Base-by-base conservation (phyloP, 2,329 filamentous ascomycete genomes). In the Phyllosticta citrichinensis region DNA sequence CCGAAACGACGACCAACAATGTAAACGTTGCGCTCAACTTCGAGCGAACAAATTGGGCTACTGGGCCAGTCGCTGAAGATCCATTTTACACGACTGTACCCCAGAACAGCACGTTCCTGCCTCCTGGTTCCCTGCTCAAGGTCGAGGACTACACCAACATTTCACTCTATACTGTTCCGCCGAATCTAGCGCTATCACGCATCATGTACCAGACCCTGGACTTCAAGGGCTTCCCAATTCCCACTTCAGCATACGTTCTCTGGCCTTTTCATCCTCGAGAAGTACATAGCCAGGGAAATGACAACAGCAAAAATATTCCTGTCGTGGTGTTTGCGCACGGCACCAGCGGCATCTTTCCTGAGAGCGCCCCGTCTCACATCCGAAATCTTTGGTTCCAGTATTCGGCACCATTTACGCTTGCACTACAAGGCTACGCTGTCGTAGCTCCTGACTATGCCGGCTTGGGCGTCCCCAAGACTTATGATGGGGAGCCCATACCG, bases 241-340 rank as follows among this genome's bases (percentile, higher is more conserved):
- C 80, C 0, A 75, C 78, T 9, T 80, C 79, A 1, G 80, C 74
- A 1, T 81, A 74, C 65, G 68, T 82, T 12, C 73, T 82, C 1
- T 82, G 78, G 78, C 80, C 80, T 0, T 82, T 70, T 57, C 60
- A 35, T 10, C 27, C 56, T 2, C 56, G 56, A 9, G 22, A 25
- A 10, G 22, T 54, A 22, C 22, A 68, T 56, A 60, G 67, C 24
- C 70, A 40, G 14, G 33, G 33, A 5, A 40, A 40, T 11, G 33
- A 40, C 50, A n/a, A 17, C 9, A 17, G 20, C 50, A 53, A 50
- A 8, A 33, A 52, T 11, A 12, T 53, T 11, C 56, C 56, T 47
- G 17, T 68, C 40, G 60, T 68, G 1, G 63, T 52, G 17, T 65
- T 62, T 30, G 63, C 64, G 2, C 64, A 67, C 55, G 67, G 68